Percentiles rank a stretch among this genome's conserved stretches.
phyloP scores from a whole-genome alignment of 1,284 basidiomycete genomes.

The Hypsizygus ulmarius region DNA sequence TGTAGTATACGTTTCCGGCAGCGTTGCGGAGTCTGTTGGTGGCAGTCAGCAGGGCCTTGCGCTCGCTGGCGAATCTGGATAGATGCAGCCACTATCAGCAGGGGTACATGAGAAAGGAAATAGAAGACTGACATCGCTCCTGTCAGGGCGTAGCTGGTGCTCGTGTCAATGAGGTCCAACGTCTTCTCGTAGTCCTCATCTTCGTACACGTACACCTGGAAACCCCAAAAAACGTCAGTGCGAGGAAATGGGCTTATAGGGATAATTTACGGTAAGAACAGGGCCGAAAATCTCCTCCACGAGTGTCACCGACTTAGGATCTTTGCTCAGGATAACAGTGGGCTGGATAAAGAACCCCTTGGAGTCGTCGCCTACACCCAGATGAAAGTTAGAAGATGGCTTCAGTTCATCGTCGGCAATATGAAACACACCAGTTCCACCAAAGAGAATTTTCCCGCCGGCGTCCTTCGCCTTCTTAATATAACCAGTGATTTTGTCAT shows the following conservation, averaged over 20 bases:
- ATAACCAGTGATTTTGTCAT: conserved; percentile 85
- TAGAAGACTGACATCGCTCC: conserved; percentile 71
- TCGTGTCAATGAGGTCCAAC: conserved; percentile 83
- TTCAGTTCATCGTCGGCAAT: neutral
- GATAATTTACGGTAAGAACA: conserved; percentile 75
- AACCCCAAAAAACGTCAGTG: conserved; percentile 8
- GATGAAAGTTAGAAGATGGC: neutral
- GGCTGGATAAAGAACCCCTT: conserved; percentile 94
- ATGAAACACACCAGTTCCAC: conserved; percentile 64
- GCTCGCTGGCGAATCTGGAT: conserved; percentile 76
- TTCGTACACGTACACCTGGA: conserved; percentile 79
- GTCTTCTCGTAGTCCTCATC: conserved; percentile 85
- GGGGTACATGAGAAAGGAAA: conserved; percentile 2
- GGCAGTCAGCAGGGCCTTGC: conserved; percentile 72
- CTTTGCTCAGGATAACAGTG: conserved; percentile 92
- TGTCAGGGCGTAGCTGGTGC: conserved; percentile 89
- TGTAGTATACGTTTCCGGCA: conserved; percentile 92
- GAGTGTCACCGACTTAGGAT: conserved; percentile 91
- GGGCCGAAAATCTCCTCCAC: conserved; percentile 97
- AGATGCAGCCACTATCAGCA: conserved; percentile 4
- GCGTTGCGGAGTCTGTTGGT: conserved; percentile 82
- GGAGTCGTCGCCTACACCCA: conserved; percentile 71
- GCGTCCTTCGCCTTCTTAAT: conserved; percentile 87
- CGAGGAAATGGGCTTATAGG: neutral
- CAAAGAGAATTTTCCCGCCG: conserved; percentile 86